Evolutionary conservation across 768 basidiomycete genomes (phyloP), one percentile per base, ranked within the genome.

Genomic region (Hericium erinaceus): DNA sequence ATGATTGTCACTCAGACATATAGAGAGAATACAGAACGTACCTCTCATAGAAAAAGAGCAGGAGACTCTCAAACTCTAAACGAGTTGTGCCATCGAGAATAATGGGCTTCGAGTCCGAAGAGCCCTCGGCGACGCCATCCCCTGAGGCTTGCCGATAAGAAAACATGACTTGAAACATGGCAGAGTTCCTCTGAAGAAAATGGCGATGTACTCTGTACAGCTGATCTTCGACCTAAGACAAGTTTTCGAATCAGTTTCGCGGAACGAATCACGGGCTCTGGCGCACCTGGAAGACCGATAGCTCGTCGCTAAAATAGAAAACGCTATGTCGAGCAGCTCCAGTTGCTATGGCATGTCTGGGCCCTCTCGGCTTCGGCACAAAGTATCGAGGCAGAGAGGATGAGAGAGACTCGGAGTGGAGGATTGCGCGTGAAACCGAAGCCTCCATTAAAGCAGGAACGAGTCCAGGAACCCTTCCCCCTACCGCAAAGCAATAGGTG

Each of bases 131-230:
- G 15, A n/a, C 15, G n/a, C 33, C 39, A 10, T 26, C 15, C 4
- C 13, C 12, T 8, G 28, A 18, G 28, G n/a, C 18, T n/a, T 15
- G 38, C 13, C 12, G 52, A 26, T 26, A n/a, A 39, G 38, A 39
- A 26, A 61, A 61, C 28, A 61, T 15, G 20, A 56, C 59, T 2
- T 13, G 16, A 53, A 53, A 53, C n/a, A 53, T n/a, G 13, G 28
- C 13, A n/a, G 52, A 53, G 9, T 38, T 9, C 37, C n/a, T 37
- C 18, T 38, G 18, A 10, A 53, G 33, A 8, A 53, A 53, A 12
- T 53, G 18, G 18, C 52, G 52, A 20, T 53, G 52, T 37, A 53
- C 38, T 39, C 38, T 53, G 52, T 53, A 53, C 13, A 53, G 4
- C 16, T 33, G 39, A 15, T 39, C 28, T n/a, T 53, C 52, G 2